phyloP scores from a whole-genome alignment of 768 basidiomycete species.

The Termitomyces sp. region DNA sequence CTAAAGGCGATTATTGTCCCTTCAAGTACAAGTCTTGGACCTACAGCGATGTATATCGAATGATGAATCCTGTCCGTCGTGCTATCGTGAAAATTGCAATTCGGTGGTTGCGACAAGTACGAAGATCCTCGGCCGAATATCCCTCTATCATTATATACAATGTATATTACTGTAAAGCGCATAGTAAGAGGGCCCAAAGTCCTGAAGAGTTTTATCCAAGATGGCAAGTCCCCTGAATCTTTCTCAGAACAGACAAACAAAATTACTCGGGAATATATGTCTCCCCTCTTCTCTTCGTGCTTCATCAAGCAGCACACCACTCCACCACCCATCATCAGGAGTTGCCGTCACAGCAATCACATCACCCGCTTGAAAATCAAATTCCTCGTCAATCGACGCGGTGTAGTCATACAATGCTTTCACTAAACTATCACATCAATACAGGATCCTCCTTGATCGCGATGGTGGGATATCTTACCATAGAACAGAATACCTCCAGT shows the following conservation, averaged over 20 bases:
- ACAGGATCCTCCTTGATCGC: background rate
- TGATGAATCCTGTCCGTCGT: background rate
- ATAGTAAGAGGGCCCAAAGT: background rate
- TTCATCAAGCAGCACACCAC: slow-evolving; percentile 78
- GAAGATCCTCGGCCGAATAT: background rate
- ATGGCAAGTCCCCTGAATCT: background rate
- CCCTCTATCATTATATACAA: background rate
- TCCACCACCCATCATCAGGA: slow-evolving; percentile 99
- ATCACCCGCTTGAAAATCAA: slow-evolving; percentile 94
- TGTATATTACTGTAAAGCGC: slow-evolving; percentile 3
- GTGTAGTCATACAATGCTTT: slow-evolving; percentile 86
- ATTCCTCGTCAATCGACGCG: slow-evolving; percentile 85
- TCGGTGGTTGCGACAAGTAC: background rate
- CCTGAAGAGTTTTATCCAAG: background rate
- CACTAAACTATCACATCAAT: slow-evolving; percentile 36
- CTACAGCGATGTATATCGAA: background rate
- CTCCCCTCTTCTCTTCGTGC: slow-evolving; percentile 60
- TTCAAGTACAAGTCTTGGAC: background rate
- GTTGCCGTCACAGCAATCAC: slow-evolving; percentile 93
- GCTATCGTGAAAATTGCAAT: background rate
- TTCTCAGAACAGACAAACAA: slow-evolving; percentile 69
- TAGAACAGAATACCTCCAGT: slow-evolving; percentile 66
- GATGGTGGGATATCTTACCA: slow-evolving; percentile 41
- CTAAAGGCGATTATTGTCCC: background rate
- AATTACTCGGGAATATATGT: slow-evolving; percentile 85